These are phyloP conservation scores for Yamadazyma mexicana DNA, from an alignment of 1,139 yeast genomes.

Conservation along the genomic window DNA sequence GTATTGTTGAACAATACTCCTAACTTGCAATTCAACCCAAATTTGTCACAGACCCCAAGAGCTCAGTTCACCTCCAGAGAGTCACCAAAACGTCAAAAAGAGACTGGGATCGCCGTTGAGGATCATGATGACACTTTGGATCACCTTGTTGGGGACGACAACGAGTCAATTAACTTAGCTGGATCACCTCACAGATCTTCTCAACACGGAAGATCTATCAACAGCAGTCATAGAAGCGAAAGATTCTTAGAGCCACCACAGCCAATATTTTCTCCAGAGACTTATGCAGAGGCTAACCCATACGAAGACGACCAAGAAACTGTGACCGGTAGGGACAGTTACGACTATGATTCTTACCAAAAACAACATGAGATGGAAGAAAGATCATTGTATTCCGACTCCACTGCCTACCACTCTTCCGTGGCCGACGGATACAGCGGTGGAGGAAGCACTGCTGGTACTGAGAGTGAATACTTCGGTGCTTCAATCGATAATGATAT, in stretches of 20 bases:
- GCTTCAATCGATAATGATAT: constrained; percentile 47
- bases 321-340: constrained; percentile 21
- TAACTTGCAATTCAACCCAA: constrained; percentile 13
- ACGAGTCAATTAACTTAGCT: constrained; percentile 18
- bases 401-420: constrained; percentile 40
- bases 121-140: constrained; percentile 43
- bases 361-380: constrained; percentile 38
- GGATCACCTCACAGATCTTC: constrained; percentile 38
- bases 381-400: constrained; percentile 38
- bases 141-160: constrained; percentile 18
- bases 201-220: constrained; percentile 25
- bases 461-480: constrained; percentile 40
- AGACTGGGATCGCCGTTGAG: constrained; percentile 47
- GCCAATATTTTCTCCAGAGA: constrained; percentile 63
- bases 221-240: constrained; percentile 45
- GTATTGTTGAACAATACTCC: constrained; percentile 23
- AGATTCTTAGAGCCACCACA: constrained; percentile 61
- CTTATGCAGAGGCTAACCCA: constrained; percentile 62
- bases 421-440: constrained; percentile 22
- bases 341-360: constrained; percentile 39
- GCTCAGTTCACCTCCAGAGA: constrained; percentile 60
- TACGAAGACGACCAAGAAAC: constrained; percentile 34
- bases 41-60: constrained; percentile 39
- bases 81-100: constrained; percentile 61
- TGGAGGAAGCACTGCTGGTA: constrained; percentile 14